Evolutionary conservation across 306 rosid species (phyloP), one percentile per base, ranked within the genome.

Genomic region (Cucurbita ficifolia): DNA sequence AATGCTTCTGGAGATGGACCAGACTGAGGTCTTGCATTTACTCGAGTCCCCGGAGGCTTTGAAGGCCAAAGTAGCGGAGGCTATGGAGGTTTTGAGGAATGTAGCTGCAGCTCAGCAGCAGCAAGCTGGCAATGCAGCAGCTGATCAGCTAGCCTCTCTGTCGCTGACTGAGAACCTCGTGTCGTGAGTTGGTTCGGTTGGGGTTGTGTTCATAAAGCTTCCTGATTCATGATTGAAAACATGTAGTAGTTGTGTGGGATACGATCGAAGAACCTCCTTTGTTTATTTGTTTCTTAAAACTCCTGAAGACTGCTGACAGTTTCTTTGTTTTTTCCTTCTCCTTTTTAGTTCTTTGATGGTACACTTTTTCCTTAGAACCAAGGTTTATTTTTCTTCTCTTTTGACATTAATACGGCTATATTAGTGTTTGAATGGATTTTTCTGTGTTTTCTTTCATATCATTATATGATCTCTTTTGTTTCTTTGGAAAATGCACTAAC

Each of bases 1-100:
- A 17, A 81, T 81, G 84, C 84, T 81, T 42, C 69, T 81, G 10
- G 81, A 81, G 65, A 81, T 81, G 84, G 84, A 81, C 60, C 84
- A 81, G 60, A 77, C 84, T 3, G 81, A 81, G 73, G 84, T 81
- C 50, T 67, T 81, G 67, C 84, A 81, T 70, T 43, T 81, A 64
- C 81, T 77, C 6, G 84, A 81, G 76, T 81, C 84, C 4, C 84
- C 81, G 0, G 84, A 81, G 16, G 84, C 84, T 18, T 50, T 81
- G 78, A 81, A 81, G 43, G 72, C 81, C 0, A 81, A 81, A 61
- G 84, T 81, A 24, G 84, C 79, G 0, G 81, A 81, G 76, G 84
- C 81, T 33, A 73, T 81, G 69, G 84, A 81, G 2, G 84, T 81
- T 51, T 21, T 81, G 76, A 81, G 79, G 59, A 81, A 76, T 65